Base-by-base conservation (phyloP, 495 filamentous ascomycete genomes). In the Talaromyces stipitatus region DNA sequence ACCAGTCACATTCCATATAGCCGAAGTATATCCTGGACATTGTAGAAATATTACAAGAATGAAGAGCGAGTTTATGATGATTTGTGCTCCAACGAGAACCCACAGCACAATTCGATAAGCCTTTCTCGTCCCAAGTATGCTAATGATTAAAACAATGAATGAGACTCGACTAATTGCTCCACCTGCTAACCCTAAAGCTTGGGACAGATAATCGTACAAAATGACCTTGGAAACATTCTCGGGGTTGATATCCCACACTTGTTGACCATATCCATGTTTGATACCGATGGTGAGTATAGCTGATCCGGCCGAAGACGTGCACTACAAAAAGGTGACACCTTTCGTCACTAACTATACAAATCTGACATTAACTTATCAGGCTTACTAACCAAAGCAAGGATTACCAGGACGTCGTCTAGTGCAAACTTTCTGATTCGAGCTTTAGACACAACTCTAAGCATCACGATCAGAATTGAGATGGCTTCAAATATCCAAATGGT, bases 21-120 rank as follows among this genome's bases (percentile, higher is more conserved):
- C 66, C 0, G 60, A 64, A 4, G 58, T 57, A 18, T 75, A 72
- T 11, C 62, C 60, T 1, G 61, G 66, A 33, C 77, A 80, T 55
- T 71, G 69, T 2, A 62, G 59, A 50, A 77, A 75, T 5, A 74
- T 61, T 2, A 78, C 66, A 10, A 67, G 56, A n/a, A 74, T 60
- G 29, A 68, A 66, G 11, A 64, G 59, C 1, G 60, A 23, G 45
- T 76, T 65, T 10, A 62, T 50, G 8, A 69, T 10, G 22, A 69
- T 27, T 28, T 68, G 71, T 7, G 68, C 36, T 4, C 38, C 57
- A 6, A 60, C 60, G 14, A 78, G 30, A 1, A 18, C 30, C 73
- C 73, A 78, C 20, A 80, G 56, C 6, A 69, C 60, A 11, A 65
- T 59, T 6, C 56, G 30, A 11, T 77, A 64, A 24, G 20, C 29